Base-by-base conservation (phyloP, 208 protist genomes). In the Blastocrithidia nonstop region DNA sequence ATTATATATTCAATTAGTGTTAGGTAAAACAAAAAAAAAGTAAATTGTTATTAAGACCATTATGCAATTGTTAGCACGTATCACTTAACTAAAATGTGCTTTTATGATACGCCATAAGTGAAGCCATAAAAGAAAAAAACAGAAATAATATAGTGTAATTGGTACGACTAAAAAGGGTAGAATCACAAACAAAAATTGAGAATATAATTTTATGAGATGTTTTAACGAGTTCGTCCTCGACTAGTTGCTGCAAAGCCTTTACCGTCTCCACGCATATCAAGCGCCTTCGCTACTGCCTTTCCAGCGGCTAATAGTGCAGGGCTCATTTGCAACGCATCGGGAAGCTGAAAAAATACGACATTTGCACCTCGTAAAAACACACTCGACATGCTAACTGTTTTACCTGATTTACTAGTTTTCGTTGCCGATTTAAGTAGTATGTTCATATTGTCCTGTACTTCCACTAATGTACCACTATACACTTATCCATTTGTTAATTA, bases 391-490 rank as follows among this genome's bases (percentile, higher is more conserved):
- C 74, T 54, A 0, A 64, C 61, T 32, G 55, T 52, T 9, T 70
- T 57, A 3, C 88, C 92, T 13, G 70, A 57, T 32, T 70, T 75
- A 27, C 39, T 71, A 7, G 68, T 88, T 49, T 88, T 79, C 15
- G 61, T 85, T 13, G 87, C 85, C 16, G 78, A 45, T 36, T 51
- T 72, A 5, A 96, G 65, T 25, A 93, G 47, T 5, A 90, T 61
- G 55, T 95, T 95, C 83, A 97, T 94, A 45, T 76, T 94, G 27
- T 93, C 77, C 72, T 95, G 74, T 22, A 86, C 50, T 27, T 93
- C 79, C 16, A 57, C 62, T 6, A 97, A 46, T 0, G 66, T 84
- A 32, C 93, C 93, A 9, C 73, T 69, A 56, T 92, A 95, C 0
- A 94, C 46, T 54, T 96, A 89, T 19, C 92, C 89, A 2, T 77